phyloP scores from a whole-genome alignment of 2,329 filamentous ascomycete species.

The Tricladium varicosporioides region DNA sequence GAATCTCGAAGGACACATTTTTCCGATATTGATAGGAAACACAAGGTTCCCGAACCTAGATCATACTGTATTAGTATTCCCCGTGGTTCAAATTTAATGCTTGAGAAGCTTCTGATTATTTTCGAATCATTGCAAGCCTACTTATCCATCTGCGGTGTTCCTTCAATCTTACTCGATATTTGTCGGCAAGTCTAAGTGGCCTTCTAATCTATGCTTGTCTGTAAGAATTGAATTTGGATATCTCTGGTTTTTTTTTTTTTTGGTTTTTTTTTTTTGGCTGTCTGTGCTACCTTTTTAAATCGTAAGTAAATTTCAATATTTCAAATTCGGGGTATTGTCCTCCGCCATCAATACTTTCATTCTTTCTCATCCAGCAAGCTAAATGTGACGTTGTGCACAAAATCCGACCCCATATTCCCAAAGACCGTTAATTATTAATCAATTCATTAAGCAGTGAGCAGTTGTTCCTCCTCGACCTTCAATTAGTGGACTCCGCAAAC shows the following conservation, averaged over 20 bases:
- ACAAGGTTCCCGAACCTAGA: too few relatives aligned
- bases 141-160: too few relatives aligned
- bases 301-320: not conserved
- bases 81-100: too few relatives aligned
- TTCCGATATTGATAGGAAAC: too few relatives aligned
- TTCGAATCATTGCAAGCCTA: too few relatives aligned
- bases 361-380: constrained; percentile 2
- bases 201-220: not conserved
- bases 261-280: constrained; percentile 6
- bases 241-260: too few relatives aligned
- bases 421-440: constrained; percentile 7
- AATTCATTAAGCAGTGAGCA: not conserved
- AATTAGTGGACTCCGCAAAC: constrained; percentile 4
- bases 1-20: too few relatives aligned
- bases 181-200: not conserved
- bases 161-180: not conserved
- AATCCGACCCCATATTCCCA: not conserved
- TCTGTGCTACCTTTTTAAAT: constrained; percentile 4
- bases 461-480: not conserved
- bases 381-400: not conserved
- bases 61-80: too few relatives aligned
- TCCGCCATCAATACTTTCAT: not conserved
- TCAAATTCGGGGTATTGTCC: not conserved
- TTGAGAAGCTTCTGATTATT: too few relatives aligned
- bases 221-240: constrained; percentile 4